Conservation (phyloP, 371 early-diverging fungal species). For the Syncephalastrum racemosum region DNA sequence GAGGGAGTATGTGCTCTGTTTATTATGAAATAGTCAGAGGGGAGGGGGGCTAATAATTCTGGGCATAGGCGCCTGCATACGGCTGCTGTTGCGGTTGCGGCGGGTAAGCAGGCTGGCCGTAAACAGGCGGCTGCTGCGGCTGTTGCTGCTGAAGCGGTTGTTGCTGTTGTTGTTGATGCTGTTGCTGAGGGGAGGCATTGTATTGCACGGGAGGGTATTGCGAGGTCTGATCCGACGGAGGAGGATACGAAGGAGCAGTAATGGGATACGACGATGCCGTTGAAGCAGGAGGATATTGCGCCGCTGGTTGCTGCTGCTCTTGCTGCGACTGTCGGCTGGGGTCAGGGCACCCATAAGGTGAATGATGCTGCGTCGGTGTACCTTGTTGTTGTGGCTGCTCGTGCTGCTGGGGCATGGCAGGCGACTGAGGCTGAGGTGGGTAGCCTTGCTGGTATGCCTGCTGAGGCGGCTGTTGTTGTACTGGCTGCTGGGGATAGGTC, state of each 20-base stretch:
- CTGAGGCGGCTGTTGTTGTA: slow-evolving; percentile 12
- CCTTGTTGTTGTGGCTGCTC: slow-evolving; percentile 12
- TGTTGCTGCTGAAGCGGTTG: slow-evolving; percentile 13
- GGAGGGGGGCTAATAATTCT: no score
- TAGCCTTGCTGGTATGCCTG: slow-evolving; percentile 2
- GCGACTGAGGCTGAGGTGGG: slow-evolving; percentile 5
- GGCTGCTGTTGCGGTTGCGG: no score
- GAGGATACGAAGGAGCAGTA: no score
- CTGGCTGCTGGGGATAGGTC: slow-evolving; percentile 5
- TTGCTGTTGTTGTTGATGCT: slow-evolving; percentile 13
- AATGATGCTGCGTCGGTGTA: slow-evolving; percentile 8
- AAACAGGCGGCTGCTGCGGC: slow-evolving; percentile 10
- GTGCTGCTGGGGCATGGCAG: slow-evolving; percentile 7
- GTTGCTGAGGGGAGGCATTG: slow-evolving; percentile 1
- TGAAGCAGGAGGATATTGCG: no score
- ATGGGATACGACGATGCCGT: no score
- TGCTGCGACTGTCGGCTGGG: no score
- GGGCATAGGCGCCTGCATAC: no score
- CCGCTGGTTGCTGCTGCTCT: no score
- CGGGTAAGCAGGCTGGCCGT: background rate
- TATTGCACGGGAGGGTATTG: no score
- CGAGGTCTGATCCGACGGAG: no score
- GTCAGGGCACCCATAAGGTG: background rate
- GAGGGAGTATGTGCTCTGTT: no score
- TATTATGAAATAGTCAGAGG: no score